Percentiles rank a stretch among this genome's conserved stretches.
phyloP scores from a whole-genome alignment of 257 asterid genomes.

The Solanum etuberosum region DNA sequence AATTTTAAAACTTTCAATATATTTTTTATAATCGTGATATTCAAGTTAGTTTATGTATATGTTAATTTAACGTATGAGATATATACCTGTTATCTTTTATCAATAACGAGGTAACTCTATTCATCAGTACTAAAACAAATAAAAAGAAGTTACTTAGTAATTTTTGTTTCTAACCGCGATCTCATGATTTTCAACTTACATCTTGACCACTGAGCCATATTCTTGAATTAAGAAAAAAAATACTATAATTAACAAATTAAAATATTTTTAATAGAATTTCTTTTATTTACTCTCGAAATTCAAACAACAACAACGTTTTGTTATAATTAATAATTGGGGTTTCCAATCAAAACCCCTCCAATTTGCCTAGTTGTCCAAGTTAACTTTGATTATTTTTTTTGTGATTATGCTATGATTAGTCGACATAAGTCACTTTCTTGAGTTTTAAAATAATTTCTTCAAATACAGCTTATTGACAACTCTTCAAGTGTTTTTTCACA shows the following conservation, averaged over 20 bases:
- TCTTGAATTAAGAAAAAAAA: neutral
- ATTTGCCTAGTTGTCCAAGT: neutral
- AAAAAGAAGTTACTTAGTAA: no score
- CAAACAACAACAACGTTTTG: neutral
- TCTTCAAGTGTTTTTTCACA: neutral
- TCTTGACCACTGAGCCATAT: neutral
- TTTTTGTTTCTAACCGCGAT: neutral
- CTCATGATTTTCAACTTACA: neutral
- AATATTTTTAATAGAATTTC: neutral
- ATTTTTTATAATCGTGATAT: no score
- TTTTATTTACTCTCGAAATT: neutral
- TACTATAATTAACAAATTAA: neutral
- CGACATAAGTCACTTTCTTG: slow-evolving; percentile 26
- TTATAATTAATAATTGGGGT: neutral
- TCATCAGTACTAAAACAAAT: neutral
- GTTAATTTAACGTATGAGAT: neutral
- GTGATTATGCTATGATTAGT: neutral
- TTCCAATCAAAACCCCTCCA: neutral
- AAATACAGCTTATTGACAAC: neutral
- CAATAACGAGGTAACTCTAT: neutral
- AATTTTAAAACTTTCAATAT: neutral
- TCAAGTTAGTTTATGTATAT: neutral
- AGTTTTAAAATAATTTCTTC: neutral
- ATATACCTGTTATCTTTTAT: no score
- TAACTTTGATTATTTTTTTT: neutral